Evolutionary conservation across 2,329 filamentous ascomycete species (phyloP).

Genomic region (Biscogniauxia mediterranea): DNA sequence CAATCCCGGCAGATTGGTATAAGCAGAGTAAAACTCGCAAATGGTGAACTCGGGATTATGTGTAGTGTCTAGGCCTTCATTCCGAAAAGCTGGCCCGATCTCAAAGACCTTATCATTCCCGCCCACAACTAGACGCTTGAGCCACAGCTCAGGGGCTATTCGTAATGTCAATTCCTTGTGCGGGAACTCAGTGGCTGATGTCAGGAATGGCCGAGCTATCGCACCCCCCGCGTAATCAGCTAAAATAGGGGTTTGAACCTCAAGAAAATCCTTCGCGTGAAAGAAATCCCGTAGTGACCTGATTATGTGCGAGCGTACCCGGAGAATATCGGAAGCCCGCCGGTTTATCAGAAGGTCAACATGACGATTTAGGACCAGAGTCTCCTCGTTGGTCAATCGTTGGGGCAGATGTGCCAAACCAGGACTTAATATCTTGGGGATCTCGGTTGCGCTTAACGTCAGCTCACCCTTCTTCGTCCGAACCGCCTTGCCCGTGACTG

Average conservation of each 20-base stretch:
- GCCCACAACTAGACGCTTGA: constrained; percentile 87
- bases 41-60: constrained; percentile 98
- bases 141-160: constrained; percentile 91
- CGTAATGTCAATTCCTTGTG: constrained; percentile 72
- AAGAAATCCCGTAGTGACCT: constrained; percentile 73
- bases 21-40: constrained; percentile 94
- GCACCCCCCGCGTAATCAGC: constrained; percentile 83
- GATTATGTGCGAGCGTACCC: constrained; percentile 72
- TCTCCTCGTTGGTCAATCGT: constrained; percentile 67
- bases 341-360: constrained; percentile 81
- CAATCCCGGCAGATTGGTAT: constrained; percentile 71
- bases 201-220: constrained; percentile 81
- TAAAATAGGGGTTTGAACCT: constrained; percentile 89
- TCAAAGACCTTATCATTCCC: constrained; percentile 89
- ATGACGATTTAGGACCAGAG: constrained; percentile 73
- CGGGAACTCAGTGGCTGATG: constrained; percentile 71
- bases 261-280: constrained; percentile 69
- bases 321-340: constrained; percentile 64
- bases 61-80: constrained; percentile 86
- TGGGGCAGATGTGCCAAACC: constrained; percentile 77
- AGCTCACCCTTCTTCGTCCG: constrained; percentile 72
- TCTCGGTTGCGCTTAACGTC: constrained; percentile 64
- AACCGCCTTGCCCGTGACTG: constrained; percentile 68
- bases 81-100: constrained; percentile 88
- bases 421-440: constrained; percentile 74